These are phyloP conservation scores for Imleria badia DNA, from an alignment of 768 basidiomycete genomes.

Conservation along the genomic window DNA sequence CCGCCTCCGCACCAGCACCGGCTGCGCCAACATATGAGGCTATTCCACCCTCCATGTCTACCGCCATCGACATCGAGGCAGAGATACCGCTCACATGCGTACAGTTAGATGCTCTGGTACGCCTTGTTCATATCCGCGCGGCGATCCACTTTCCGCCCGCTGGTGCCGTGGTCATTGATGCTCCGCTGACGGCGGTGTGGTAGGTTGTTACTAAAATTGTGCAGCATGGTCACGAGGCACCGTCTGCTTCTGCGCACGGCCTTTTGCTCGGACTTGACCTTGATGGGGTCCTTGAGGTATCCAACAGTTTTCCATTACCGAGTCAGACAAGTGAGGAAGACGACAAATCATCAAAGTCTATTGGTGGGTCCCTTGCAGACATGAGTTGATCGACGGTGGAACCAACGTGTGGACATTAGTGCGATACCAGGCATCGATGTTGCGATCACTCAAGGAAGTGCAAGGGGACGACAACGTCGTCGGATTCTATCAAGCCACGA, in stretches of 20 bases:
- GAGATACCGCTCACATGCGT: conserved; percentile 78
- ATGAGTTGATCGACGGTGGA: conserved; percentile 2
- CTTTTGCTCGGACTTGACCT: conserved; percentile 89
- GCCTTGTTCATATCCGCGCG: conserved; percentile 27
- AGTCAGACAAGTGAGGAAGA: conserved; percentile 73
- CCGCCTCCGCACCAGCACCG: conserved; percentile 58
- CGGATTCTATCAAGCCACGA: conserved; percentile 91
- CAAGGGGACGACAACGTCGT: conserved; percentile 89
- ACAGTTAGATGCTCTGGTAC: conserved; percentile 84
- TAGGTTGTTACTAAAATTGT: conserved; percentile 93
- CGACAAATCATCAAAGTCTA: conserved; percentile 74
- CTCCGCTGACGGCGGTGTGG: conserved; percentile 18
- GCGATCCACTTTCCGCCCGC: not conserved
- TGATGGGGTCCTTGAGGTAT: conserved; percentile 87
- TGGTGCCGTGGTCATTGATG: not conserved
- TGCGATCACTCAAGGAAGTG: conserved; percentile 86
- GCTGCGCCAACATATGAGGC: conserved; percentile 75
- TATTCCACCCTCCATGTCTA: conserved; percentile 91
- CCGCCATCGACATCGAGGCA: conserved; percentile 90
- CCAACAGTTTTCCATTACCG: conserved; percentile 86
- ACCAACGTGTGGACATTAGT: conserved; percentile 38
- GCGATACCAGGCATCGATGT: conserved; percentile 82
- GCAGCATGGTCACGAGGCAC: conserved; percentile 84
- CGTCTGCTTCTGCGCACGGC: conserved; percentile 74
- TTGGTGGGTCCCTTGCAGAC: conserved; percentile 48